Percentiles rank a stretch among this genome's conserved stretches.
Conservation (phyloP, 2,329 filamentous ascomycete genomes). For the Bertia moriformis region DNA sequence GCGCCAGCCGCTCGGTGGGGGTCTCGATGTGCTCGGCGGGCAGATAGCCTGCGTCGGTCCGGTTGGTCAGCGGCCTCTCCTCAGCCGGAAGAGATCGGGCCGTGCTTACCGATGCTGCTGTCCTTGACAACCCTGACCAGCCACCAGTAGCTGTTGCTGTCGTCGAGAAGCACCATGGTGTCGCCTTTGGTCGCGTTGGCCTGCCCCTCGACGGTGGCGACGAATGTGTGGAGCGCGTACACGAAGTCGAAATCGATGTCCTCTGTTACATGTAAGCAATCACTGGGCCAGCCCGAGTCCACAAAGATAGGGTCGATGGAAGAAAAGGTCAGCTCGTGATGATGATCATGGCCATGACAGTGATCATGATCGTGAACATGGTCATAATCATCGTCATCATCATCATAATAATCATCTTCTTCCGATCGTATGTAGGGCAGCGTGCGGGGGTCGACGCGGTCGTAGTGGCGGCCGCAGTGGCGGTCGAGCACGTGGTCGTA, state of each 20-base stretch:
- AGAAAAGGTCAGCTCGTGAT: no score
- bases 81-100: not conserved
- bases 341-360: no score
- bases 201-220: constrained; percentile 64
- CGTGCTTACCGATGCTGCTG: constrained; percentile 39
- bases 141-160: constrained; percentile 74
- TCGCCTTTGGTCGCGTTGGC: constrained; percentile 66
- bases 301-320: no score
- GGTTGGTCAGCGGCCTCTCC: not conserved
- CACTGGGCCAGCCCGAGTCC: no score
- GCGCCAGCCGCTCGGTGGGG: constrained; percentile 56
- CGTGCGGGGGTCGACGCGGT: constrained; percentile 17
- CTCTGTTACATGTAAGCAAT: constrained; percentile 55
- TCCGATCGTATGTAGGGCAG: constrained; percentile 24
- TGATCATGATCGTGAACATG: constrained; percentile 29
- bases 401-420: constrained; percentile 25
- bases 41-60: constrained; percentile 41
- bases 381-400: constrained; percentile 40
- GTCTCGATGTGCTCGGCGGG: constrained; percentile 68
- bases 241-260: constrained; percentile 73
- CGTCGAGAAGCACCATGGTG: constrained; percentile 64
- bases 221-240: constrained; percentile 62
- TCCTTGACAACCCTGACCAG: constrained; percentile 66
- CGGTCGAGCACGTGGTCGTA: constrained; percentile 5
- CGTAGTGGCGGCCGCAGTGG: constrained; percentile 7